Evolutionary conservation across 768 basidiomycete genomes (phyloP).

Genomic region (Tulasnella calospora): DNA sequence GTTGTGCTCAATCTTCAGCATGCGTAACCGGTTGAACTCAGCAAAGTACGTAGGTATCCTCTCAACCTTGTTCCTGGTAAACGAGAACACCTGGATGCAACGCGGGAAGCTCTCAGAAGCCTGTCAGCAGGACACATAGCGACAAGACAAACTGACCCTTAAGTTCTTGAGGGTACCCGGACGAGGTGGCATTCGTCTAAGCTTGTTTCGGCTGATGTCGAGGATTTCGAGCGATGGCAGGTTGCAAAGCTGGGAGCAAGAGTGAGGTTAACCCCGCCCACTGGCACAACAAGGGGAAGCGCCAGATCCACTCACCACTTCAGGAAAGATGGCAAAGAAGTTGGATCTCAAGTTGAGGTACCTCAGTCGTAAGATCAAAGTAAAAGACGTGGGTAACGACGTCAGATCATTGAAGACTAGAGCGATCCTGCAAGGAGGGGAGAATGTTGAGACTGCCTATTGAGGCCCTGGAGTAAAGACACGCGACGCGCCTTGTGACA

Average conservation of each 20-base stretch:
- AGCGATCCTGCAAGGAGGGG: conserved; percentile 57
- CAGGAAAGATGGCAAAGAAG: conserved; percentile 72
- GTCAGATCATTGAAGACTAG: conserved; percentile 79
- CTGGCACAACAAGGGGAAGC: not conserved
- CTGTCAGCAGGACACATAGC: not conserved
- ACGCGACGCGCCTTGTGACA: conserved; percentile 31
- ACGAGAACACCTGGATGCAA: conserved; percentile 64
- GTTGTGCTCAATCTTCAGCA: conserved; percentile 85
- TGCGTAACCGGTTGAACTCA: conserved; percentile 63
- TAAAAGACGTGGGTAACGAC: conserved; percentile 69
- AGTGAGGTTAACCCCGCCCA: not conserved
- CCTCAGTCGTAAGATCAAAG: conserved; percentile 63
- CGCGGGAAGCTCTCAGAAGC: not conserved
- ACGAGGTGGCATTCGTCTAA: conserved; percentile 69
- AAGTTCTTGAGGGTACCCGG: conserved; percentile 76
- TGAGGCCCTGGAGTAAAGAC: not conserved
- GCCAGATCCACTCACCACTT: conserved; percentile 58
- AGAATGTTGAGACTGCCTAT: not conserved
- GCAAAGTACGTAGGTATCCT: conserved; percentile 73
- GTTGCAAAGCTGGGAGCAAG: conserved; percentile 59
- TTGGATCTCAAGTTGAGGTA: conserved; percentile 89
- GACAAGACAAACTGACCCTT: conserved; percentile 45
- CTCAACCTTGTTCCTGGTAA: conserved; percentile 79
- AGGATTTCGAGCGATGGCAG: conserved; percentile 88
- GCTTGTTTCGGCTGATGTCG: conserved; percentile 89